phyloP scores from a whole-genome alignment of 805 yeast species.

The Ogataea paraovalis region DNA sequence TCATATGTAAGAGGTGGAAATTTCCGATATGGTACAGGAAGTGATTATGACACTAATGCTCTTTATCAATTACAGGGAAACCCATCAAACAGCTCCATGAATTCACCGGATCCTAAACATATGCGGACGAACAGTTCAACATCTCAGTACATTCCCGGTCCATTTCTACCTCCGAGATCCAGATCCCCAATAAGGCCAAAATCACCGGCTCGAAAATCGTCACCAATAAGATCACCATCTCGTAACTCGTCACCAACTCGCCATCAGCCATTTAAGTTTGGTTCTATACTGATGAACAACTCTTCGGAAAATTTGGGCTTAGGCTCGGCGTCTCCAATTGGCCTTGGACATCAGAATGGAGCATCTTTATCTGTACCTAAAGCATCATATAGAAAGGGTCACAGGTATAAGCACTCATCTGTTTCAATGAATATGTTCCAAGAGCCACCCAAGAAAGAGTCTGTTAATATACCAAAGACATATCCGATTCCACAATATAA shows the following conservation, averaged over 20 bases:
- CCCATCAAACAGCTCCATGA: constrained; percentile 15
- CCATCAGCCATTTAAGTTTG: constrained; percentile 60
- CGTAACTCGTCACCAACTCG: constrained; percentile 32
- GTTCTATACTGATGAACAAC: constrained; percentile 40
- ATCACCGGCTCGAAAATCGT: constrained; percentile 25
- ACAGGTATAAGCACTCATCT: constrained; percentile 91
- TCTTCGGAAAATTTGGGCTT: constrained; percentile 16
- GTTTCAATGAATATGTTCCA: constrained; percentile 94
- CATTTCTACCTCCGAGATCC: constrained; percentile 18
- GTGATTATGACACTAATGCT: constrained; percentile 1
- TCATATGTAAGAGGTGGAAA: not conserved
- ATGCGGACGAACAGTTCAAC: constrained; percentile 16
- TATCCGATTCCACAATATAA: constrained; percentile 67
- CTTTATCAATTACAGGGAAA: constrained; percentile 15
- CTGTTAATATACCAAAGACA: constrained; percentile 55
- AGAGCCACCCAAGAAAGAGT: constrained; percentile 77
- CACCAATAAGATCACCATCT: constrained; percentile 28
- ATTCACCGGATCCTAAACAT: constrained; percentile 8
- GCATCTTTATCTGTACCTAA: constrained; percentile 26
- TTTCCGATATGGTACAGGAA: constrained; percentile 5
- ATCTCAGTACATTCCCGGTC: constrained; percentile 21
- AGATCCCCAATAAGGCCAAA: constrained; percentile 25
- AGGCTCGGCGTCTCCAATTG: constrained; percentile 2
- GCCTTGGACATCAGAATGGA: not conserved
- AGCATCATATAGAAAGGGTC: constrained; percentile 85